Percentiles rank a stretch among this genome's conserved stretches.
phyloP scores from a whole-genome alignment of 768 basidiomycete species.

The Tricholoma matsutake region DNA sequence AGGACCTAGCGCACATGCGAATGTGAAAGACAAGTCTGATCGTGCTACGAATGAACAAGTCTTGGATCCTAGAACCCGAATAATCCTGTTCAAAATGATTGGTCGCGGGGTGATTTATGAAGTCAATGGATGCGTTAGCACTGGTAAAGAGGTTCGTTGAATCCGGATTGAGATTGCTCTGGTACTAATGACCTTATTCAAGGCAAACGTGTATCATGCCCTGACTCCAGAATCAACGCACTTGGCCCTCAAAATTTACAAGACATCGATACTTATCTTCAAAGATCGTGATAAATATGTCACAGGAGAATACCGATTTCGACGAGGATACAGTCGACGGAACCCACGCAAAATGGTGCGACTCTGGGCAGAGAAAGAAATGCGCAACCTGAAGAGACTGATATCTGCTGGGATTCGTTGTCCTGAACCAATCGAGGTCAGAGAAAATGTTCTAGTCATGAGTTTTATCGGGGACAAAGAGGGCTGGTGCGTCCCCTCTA shows the following conservation, averaged over 20 bases:
- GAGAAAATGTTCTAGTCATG: slow-evolving; percentile 98
- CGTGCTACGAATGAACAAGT: slow-evolving; percentile 97
- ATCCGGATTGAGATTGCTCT: slow-evolving; percentile 3
- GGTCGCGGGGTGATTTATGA: slow-evolving; percentile 84
- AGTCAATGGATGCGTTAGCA: slow-evolving; percentile 95
- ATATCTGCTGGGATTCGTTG: slow-evolving; percentile 79
- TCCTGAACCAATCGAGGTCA: slow-evolving; percentile 88
- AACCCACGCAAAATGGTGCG: slow-evolving; percentile 99
- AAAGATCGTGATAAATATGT: slow-evolving; percentile 98
- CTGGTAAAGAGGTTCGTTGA: slow-evolving; percentile 86
- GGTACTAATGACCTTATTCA: neutral
- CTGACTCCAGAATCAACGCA: slow-evolving; percentile 52
- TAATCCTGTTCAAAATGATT: slow-evolving; percentile 96
- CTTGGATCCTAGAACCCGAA: slow-evolving; percentile 89
- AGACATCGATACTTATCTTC: slow-evolving; percentile 96
- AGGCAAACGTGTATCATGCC: slow-evolving; percentile 99
- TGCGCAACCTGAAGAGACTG: slow-evolving; percentile 90
- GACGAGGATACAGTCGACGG: slow-evolving; percentile 80
- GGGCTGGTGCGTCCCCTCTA: slow-evolving; percentile 56
- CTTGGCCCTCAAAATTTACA: slow-evolving; percentile 95
- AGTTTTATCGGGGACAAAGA: slow-evolving; percentile 79
- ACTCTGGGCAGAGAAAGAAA: slow-evolving; percentile 98
- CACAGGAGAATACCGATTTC: slow-evolving; percentile 93
- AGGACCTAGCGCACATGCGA: slow-evolving; percentile 83
- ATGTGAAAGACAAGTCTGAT: slow-evolving; percentile 94